Conservation (phyloP, 768 basidiomycete genomes). For the Lentinula boryana region DNA sequence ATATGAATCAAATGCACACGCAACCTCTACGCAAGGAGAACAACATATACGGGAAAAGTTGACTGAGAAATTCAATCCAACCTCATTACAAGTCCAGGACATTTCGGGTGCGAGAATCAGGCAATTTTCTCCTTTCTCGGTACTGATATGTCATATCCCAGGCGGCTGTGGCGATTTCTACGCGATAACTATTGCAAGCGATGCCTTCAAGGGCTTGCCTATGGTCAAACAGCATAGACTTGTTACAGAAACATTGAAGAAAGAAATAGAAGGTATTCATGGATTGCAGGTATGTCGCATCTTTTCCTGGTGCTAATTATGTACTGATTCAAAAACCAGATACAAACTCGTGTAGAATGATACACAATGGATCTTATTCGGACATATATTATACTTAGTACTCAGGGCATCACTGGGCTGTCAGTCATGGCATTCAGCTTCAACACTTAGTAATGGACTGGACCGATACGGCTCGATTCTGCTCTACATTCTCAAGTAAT, state of each 20-base stretch:
- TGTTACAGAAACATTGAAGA: constrained; percentile 79
- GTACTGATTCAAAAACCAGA: constrained; percentile 20
- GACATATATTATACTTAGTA: neutral
- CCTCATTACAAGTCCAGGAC: constrained; percentile 82
- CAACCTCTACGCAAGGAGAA: constrained; percentile 48
- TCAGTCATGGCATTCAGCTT: neutral
- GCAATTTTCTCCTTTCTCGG: constrained; percentile 1
- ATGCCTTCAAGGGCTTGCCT: constrained; percentile 79
- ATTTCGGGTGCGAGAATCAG: constrained; percentile 73
- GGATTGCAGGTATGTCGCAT: constrained; percentile 73
- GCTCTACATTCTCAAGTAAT: neutral
- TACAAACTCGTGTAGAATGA: constrained; percentile 32
- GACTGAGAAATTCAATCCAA: constrained; percentile 67
- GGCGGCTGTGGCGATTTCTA: constrained; percentile 98
- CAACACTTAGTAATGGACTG: neutral
- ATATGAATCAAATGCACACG: constrained; percentile 1
- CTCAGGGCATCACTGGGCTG: neutral
- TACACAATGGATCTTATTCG: neutral
- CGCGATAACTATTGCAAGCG: constrained; percentile 81
- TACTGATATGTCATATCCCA: constrained; percentile 22
- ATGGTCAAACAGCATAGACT: constrained; percentile 92
- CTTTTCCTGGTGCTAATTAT: neutral
- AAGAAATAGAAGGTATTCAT: constrained; percentile 88
- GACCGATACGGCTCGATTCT: neutral
- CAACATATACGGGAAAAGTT: constrained; percentile 67